Conservation (phyloP, 2,329 filamentous ascomycete species). For the Fusarium mexicanum region DNA sequence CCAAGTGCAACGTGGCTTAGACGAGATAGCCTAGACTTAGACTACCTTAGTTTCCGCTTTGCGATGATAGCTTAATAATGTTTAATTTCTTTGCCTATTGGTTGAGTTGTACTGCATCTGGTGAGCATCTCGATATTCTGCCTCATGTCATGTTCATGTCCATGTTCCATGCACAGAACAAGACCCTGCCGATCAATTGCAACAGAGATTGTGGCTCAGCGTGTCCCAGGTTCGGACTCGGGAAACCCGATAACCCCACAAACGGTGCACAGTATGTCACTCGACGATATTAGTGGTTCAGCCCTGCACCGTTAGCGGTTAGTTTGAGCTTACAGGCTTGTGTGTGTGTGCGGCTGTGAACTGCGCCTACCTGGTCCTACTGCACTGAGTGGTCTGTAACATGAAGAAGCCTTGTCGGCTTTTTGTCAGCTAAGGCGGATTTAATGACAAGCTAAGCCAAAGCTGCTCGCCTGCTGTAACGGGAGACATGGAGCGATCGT, state of each 20-base stretch:
- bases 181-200: conserved; percentile 17
- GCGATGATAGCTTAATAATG: not conserved
- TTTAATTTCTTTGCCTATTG: not conserved
- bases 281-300: conserved; percentile 21
- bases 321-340: conserved; percentile 27
- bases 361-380: conserved; percentile 29
- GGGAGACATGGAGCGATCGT: not conserved
- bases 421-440: conserved; percentile 33
- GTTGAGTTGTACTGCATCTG: not conserved
- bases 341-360: conserved; percentile 25
- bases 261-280: conserved; percentile 18
- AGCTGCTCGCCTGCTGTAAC: not conserved
- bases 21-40: conserved; percentile 1
- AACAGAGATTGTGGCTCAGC: conserved; percentile 24
- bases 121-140: conserved; percentile 2
- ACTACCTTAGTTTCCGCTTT: not conserved
- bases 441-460: conserved; percentile 14
- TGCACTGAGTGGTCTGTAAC: conserved; percentile 8
- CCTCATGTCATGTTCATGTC: not conserved
- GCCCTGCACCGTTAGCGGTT: conserved; percentile 17
- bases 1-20: conserved; percentile 22
- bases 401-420: conserved; percentile 24
- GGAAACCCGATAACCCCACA: conserved; percentile 6
- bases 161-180: not conserved
- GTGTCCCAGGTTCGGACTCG: conserved; percentile 5